Conservation (phyloP, 2,329 filamentous ascomycete species). For the Paraphoma sp. region DNA sequence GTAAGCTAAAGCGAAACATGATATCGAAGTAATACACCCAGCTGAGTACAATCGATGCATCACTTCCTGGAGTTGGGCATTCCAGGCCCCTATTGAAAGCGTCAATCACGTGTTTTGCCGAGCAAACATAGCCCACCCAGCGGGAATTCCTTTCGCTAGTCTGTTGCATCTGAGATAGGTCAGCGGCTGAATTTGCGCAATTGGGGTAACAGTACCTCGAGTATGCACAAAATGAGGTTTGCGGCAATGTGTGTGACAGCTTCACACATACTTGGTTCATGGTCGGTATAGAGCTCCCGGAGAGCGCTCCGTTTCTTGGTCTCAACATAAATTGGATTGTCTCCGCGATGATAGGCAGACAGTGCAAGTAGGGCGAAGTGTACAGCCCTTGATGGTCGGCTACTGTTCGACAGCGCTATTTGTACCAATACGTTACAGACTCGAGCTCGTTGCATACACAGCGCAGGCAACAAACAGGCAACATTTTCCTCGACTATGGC, state of each 20-base stretch:
- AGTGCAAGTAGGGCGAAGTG: constrained; percentile 4
- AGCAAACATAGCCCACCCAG: constrained; percentile 8
- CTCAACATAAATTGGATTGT: neutral
- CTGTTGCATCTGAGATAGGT: constrained; percentile 4
- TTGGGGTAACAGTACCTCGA: neutral
- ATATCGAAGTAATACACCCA: constrained; percentile 15
- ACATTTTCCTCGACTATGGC: constrained; percentile 3
- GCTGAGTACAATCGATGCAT: neutral
- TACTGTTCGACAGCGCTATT: constrained; percentile 1
- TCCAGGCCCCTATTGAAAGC: neutral
- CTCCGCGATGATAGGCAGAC: constrained; percentile 6
- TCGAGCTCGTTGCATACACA: constrained; percentile 1
- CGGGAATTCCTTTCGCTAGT: neutral
- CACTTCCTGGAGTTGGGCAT: neutral
- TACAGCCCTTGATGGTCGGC: constrained; percentile 3
- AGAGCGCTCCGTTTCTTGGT: constrained; percentile 2
- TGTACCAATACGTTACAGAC: neutral
- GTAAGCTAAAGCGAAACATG: constrained; percentile 11
- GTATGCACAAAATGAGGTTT: constrained; percentile 3
- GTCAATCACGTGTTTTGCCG: constrained; percentile 6
- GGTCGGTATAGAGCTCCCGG: neutral
- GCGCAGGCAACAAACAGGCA: constrained; percentile 2
- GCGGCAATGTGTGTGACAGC: constrained; percentile 6
- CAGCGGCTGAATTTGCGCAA: neutral
- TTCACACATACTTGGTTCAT: neutral